A percentile compares a stretch with the other conserved stretches of the same genome.
These are phyloP conservation scores for Lipomyces yamadae DNA, from an alignment of 805 yeast genomes.

Conservation along the genomic window DNA sequence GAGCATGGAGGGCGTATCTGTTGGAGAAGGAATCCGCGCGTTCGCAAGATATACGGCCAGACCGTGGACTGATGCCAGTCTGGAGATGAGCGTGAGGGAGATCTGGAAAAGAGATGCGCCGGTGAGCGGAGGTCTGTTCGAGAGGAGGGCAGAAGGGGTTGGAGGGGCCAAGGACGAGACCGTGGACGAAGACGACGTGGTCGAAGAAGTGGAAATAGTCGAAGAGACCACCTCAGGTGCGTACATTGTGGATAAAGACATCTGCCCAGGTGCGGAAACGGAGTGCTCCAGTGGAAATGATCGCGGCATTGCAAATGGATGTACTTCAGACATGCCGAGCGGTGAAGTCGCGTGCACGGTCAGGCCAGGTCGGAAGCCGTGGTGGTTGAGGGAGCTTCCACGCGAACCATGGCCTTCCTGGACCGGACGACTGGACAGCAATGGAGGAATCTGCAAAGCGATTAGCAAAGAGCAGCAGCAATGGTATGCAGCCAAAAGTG, in stretches of 20 bases:
- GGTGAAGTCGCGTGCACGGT: slow-evolving; percentile 7
- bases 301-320: slow-evolving; percentile 8
- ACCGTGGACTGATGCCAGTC: slow-evolving; percentile 40
- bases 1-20: slow-evolving; percentile 32
- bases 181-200: slow-evolving; percentile 17
- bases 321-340: slow-evolving; percentile 1
- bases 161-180: slow-evolving; percentile 12
- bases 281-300: slow-evolving; percentile 21
- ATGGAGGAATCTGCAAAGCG: slow-evolving; percentile 8
- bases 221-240: not conserved
- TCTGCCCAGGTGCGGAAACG: slow-evolving; percentile 15
- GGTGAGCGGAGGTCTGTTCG: slow-evolving; percentile 36
- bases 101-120: slow-evolving; percentile 41
- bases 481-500: not conserved
- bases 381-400: not conserved
- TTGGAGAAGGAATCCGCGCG: slow-evolving; percentile 32
- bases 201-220: slow-evolving; percentile 10
- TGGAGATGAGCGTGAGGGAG: slow-evolving; percentile 37
- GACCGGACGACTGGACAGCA: slow-evolving; percentile 5
- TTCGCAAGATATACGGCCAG: slow-evolving; percentile 25
- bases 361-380: not conserved
- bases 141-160: slow-evolving; percentile 22
- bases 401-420: not conserved
- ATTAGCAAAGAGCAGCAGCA: not conserved
- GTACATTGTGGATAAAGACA: not conserved